Evolutionary conservation across 2,329 filamentous ascomycete genomes (phyloP).

Genomic region (Stemphylium beticola): DNA sequence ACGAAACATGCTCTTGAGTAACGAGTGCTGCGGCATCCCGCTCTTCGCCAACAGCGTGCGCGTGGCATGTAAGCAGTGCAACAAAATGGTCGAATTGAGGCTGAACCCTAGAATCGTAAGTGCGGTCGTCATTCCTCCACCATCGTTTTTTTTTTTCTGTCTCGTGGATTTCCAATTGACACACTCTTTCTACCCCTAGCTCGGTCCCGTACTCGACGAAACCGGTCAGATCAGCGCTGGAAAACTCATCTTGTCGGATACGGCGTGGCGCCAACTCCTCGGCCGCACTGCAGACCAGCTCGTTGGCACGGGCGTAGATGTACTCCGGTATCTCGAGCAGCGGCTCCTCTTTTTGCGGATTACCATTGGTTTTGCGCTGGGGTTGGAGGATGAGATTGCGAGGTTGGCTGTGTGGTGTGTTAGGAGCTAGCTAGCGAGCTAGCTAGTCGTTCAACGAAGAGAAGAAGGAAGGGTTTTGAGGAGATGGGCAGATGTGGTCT

Average conservation of each 20-base stretch:
- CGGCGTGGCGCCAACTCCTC: constrained; percentile 61
- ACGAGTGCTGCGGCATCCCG: constrained; percentile 60
- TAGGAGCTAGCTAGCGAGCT: constrained; percentile 31
- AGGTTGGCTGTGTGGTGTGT: constrained; percentile 45
- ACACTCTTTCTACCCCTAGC: constrained; percentile 21
- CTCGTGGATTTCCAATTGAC: neutral
- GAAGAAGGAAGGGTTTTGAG: no score
- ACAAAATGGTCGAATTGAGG: constrained; percentile 42
- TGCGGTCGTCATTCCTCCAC: neutral
- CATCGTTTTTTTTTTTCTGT: no score
- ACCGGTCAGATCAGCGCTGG: constrained; percentile 59
- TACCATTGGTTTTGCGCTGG: constrained; percentile 64
- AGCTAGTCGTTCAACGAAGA: constrained; percentile 13
- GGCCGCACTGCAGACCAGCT: constrained; percentile 54
- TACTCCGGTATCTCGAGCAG: constrained; percentile 59
- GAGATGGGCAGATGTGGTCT: no score
- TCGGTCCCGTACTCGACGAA: constrained; percentile 59
- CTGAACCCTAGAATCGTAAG: constrained; percentile 53
- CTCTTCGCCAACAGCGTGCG: constrained; percentile 59
- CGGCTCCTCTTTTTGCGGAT: constrained; percentile 59
- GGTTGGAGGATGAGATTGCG: constrained; percentile 40
- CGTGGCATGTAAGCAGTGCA: constrained; percentile 52
- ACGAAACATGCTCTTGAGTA: constrained; percentile 54
- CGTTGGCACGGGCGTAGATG: constrained; percentile 47
- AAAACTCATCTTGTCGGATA: constrained; percentile 61